A percentile compares a stretch with the other conserved stretches of the same genome.
Evolutionary conservation across 805 yeast species (phyloP).

Genomic region (Kluyveromyces siamensis): DNA sequence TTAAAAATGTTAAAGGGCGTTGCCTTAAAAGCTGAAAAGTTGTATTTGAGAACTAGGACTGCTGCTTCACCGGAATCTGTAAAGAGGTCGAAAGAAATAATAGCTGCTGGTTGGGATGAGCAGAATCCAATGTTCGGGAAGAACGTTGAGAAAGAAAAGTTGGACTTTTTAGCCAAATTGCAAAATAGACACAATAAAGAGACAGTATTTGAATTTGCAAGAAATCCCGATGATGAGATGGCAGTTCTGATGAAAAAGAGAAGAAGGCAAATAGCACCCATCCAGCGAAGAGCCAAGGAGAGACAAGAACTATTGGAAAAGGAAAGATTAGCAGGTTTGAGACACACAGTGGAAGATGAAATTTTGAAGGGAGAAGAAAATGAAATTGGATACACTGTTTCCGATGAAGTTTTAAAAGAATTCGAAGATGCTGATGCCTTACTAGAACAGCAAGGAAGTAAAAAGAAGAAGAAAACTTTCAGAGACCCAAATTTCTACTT

Average conservation of each 20-base stretch:
- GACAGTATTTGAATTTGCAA: constrained; percentile 87
- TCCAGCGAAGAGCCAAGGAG: constrained; percentile 71
- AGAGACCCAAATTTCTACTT: constrained; percentile 75
- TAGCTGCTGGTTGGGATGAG: constrained; percentile 77
- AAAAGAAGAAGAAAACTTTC: constrained; percentile 40
- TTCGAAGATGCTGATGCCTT: constrained; percentile 35
- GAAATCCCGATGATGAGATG: constrained; percentile 55
- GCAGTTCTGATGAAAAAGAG: constrained; percentile 79
- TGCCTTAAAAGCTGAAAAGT: constrained; percentile 77
- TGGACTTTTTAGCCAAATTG: constrained; percentile 60
- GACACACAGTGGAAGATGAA: constrained; percentile 69
- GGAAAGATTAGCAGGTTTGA: constrained; percentile 67
- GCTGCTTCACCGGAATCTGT: constrained; percentile 84
- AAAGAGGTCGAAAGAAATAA: constrained; percentile 72
- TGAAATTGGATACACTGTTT: constrained; percentile 41
- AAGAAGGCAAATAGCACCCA: constrained; percentile 80
- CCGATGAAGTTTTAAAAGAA: constrained; percentile 31
- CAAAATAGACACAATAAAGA: constrained; percentile 66
- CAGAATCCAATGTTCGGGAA: constrained; percentile 74
- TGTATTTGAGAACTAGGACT: constrained; percentile 76
- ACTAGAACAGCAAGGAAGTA: constrained; percentile 21
- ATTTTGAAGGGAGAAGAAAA: constrained; percentile 43
- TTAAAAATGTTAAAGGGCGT: constrained; percentile 56
- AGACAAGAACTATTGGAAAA: constrained; percentile 56
- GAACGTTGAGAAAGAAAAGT: constrained; percentile 65